Conservation (phyloP, 2,329 filamentous ascomycete species). For the Penicillium olsonii region DNA sequence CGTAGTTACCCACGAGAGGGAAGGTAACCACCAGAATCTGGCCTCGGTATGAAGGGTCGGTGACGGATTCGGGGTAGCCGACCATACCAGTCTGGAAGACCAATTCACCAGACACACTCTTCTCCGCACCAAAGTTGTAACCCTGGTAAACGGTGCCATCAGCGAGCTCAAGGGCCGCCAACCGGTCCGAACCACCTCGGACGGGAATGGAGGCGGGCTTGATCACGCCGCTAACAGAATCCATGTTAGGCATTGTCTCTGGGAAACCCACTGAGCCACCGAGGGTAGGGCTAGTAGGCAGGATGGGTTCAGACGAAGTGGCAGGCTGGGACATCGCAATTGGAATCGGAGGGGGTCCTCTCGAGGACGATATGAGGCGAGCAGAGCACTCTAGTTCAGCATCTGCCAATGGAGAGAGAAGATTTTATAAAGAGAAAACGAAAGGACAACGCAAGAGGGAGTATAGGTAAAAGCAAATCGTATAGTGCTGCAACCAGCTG, state of each 20-base stretch:
- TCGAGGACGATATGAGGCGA: constrained; percentile 36
- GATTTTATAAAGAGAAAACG: neutral
- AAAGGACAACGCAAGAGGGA: constrained; percentile 1
- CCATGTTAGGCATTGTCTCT: constrained; percentile 33
- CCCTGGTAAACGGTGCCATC: constrained; percentile 91
- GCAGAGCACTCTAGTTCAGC: constrained; percentile 40
- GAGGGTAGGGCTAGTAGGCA: constrained; percentile 42
- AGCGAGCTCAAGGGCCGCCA: constrained; percentile 86
- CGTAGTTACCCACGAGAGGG: constrained; percentile 95
- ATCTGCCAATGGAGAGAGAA: constrained; percentile 30
- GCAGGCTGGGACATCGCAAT: constrained; percentile 33
- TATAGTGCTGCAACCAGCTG: constrained; percentile 15
- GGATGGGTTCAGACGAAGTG: constrained; percentile 29
- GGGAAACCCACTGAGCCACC: constrained; percentile 44
- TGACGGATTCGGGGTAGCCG: constrained; percentile 94
- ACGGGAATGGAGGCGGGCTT: constrained; percentile 65
- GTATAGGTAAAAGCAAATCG: constrained; percentile 21
- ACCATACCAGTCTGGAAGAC: constrained; percentile 99
- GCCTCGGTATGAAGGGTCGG: constrained; percentile 82
- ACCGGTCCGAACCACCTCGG: constrained; percentile 54
- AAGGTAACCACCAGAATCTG: constrained; percentile 98
- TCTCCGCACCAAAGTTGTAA: constrained; percentile 93
- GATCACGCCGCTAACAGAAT: constrained; percentile 38
- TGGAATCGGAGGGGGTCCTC: constrained; percentile 37
- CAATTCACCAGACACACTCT: constrained; percentile 92